phyloP scores from a whole-genome alignment of 2,329 filamentous ascomycete genomes.

The Thielaviopsis populi region DNA sequence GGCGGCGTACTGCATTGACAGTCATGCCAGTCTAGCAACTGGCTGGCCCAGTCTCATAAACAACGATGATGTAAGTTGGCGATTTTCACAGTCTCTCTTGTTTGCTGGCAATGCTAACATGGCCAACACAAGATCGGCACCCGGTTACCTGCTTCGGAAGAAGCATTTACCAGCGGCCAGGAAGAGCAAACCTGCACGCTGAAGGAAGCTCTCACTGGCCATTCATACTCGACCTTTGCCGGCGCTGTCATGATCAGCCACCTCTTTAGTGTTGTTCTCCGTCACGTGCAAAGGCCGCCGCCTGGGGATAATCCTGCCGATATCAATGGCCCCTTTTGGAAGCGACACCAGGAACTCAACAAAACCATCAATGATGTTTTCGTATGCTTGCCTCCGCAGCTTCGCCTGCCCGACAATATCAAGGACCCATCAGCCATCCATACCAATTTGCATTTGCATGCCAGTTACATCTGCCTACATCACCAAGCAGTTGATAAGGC shows the following conservation, averaged over 20 bases:
- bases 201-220: constrained; percentile 45
- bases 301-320: constrained; percentile 57
- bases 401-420: constrained; percentile 56
- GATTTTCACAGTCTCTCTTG: neutral
- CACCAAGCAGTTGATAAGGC: constrained; percentile 77
- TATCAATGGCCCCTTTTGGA: constrained; percentile 68
- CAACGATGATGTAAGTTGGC: constrained; percentile 42
- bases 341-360: constrained; percentile 67
- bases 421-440: constrained; percentile 62
- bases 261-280: constrained; percentile 66
- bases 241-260: constrained; percentile 59
- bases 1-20: constrained; percentile 68
- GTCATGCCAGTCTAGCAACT: constrained; percentile 75
- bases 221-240: constrained; percentile 54
- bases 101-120: neutral
- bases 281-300: constrained; percentile 61
- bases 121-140: constrained; percentile 46
- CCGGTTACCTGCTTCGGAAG: constrained; percentile 64
- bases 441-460: constrained; percentile 77
- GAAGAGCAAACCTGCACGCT: constrained; percentile 49
- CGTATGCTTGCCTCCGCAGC: constrained; percentile 58
- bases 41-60: constrained; percentile 80
- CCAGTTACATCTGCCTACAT: constrained; percentile 74
- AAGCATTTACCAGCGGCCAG: constrained; percentile 53
- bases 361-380: constrained; percentile 64